Evolutionary conservation across 176 grass and related monocot species (phyloP), one percentile per base, ranked within the genome.

Genomic region (Raddia distichophylla): DNA sequence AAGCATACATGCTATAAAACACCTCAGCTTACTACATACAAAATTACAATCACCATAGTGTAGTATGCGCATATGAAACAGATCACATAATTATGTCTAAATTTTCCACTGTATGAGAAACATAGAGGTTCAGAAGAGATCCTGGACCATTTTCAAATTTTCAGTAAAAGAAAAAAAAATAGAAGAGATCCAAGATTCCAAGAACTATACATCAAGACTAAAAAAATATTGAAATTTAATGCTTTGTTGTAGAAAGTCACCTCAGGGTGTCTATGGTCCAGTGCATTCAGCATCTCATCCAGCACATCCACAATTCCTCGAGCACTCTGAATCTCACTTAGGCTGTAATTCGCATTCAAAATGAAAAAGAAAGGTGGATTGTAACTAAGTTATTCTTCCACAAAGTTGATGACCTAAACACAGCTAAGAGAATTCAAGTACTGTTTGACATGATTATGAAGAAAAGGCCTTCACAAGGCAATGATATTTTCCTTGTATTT

Each of bases 241-340:
- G 43, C 19, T 72, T 77, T 66, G 16, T 35, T 73, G 5, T 83
- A 70, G 19, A 77, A 62, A 68, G 3, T 84, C 73, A 96, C 97
- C 97, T 99, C 91, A 57, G 82, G 89, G 81, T 99, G 93, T 43
- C 81, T 78, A 82, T 92, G 87, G 85, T 99, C 93, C 63, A 99
- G 78, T 51, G 93, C 93, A 93, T 99, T 96, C 57, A 99, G 84
- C 88, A 99, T 99, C 77, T 99, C 97, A 84, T 90, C 86, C 15
- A 99, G 81, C 40, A 99, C 91, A 68, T 93, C 93, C 67, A 94
- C 93, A 80, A 99, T 96, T 71, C 93, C 97, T 81, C 73, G 83
- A 91, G 93, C 97, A 85, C 89, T 95, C 69, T 99, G 87, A 87
- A 99, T 96, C 75, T 99, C 93, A 45, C 92, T 79, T 75, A 89